These are phyloP conservation scores for Ogataea philodendri DNA, from an alignment of 805 yeast species.

Conservation along the genomic window DNA sequence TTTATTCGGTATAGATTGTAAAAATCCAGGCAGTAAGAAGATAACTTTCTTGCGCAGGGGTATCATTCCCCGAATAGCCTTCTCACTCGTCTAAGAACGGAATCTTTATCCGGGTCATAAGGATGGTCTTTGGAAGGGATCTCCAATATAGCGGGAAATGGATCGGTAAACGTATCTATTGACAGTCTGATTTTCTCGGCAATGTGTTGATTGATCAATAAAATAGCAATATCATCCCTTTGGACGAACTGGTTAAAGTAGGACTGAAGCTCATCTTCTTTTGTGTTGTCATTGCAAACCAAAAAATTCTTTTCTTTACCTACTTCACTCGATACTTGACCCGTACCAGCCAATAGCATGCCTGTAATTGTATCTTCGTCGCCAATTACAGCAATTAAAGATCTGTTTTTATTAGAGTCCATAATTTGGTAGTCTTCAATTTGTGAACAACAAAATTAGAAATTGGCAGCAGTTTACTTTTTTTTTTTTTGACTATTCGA, in stretches of 20 bases:
- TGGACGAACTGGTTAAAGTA: conserved; percentile 75
- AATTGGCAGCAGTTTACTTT: conserved; percentile 4
- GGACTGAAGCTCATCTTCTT: conserved; percentile 68
- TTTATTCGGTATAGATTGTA: too few species aligned
- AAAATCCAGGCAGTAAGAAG: too few species aligned
- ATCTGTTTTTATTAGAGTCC: conserved; percentile 51
- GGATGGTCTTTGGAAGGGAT: conserved; percentile 99
- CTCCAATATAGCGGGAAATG: conserved; percentile 95
- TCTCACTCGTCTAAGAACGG: conserved; percentile 90
- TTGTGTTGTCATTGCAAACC: conserved; percentile 75
- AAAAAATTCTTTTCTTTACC: conserved; percentile 75
- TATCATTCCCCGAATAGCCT: conserved; percentile 84
- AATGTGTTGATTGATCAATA: conserved; percentile 89
- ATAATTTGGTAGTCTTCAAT: conserved; percentile 11
- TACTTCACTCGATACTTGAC: conserved; percentile 68
- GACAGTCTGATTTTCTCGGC: conserved; percentile 85
- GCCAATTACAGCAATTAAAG: conserved; percentile 89
- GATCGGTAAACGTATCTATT: conserved; percentile 80
- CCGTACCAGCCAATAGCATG: conserved; percentile 89
- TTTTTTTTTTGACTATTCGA: neutral
- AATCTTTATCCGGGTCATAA: conserved; percentile 97
- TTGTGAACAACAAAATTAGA: conserved; percentile 1
- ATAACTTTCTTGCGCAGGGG: conserved; percentile 1
- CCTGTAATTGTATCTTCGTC: conserved; percentile 99
- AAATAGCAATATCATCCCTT: conserved; percentile 88